These are phyloP conservation scores for Skeletonema grethae DNA, from an alignment of 108 stramenopile species.

Conservation along the genomic window DNA sequence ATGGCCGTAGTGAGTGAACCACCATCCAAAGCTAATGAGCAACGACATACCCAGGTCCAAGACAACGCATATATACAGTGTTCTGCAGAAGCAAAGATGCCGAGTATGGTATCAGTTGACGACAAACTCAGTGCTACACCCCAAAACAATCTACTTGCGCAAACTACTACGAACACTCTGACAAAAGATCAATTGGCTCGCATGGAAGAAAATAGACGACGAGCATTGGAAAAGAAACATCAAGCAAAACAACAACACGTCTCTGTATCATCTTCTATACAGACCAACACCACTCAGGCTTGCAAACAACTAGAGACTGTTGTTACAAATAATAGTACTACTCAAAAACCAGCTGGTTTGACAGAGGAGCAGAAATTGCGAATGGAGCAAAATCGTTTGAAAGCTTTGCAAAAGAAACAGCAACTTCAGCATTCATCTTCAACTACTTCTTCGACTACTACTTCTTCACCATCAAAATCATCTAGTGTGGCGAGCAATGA, in stretches of 20 bases:
- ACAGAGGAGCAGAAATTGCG: conserved; percentile 16
- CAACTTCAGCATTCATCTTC: background rate
- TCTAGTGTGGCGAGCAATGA: background rate
- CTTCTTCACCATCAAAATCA: conserved; percentile 6
- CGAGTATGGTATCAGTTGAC: background rate
- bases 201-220: conserved; percentile 19
- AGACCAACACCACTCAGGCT: background rate
- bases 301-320: background rate
- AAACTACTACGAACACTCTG: background rate
- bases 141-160: background rate
- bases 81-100: background rate
- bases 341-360: background rate
- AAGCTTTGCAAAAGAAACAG: conserved; percentile 2
- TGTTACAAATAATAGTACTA: background rate
- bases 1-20: background rate
- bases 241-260: background rate
- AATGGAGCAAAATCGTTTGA: conserved; percentile 16
- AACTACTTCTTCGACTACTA: too few relatives aligned
- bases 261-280: background rate
- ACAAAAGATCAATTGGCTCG: conserved; percentile 15
- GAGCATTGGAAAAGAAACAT: conserved; percentile 4
- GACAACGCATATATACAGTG: background rate
- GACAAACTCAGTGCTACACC: background rate
- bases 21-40: background rate
- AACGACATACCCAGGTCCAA: background rate